These are phyloP conservation scores for Populus tremula DNA, from an alignment of 345 rosid species.

Conservation along the genomic window DNA sequence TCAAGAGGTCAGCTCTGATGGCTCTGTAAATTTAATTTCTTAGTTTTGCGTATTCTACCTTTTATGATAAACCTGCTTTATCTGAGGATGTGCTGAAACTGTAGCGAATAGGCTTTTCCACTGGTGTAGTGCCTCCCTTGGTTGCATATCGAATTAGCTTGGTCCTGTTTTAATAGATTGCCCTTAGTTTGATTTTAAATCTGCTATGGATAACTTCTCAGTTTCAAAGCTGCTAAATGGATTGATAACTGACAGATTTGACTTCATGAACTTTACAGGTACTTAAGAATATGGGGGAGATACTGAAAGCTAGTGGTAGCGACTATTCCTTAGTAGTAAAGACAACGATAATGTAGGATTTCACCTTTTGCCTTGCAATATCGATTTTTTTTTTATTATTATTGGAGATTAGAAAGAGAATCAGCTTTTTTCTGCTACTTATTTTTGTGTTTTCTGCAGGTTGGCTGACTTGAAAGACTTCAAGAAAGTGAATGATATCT, in stretches of 20 bases:
- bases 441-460: constrained; percentile 44
- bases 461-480: constrained; percentile 88
- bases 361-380: not conserved
- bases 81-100: not conserved
- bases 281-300: constrained; percentile 63
- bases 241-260: not conserved
- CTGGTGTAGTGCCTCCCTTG: not conserved
- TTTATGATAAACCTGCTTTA: not conserved
- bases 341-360: constrained; percentile 56
- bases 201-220: not conserved
- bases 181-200: not conserved
- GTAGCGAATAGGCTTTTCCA: not conserved
- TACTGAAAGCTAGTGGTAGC: constrained; percentile 56
- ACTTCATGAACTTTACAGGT: constrained; percentile 28
- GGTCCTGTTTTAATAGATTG: not conserved
- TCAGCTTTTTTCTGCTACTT: not conserved
- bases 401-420: not conserved
- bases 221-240: not conserved
- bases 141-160: not conserved
- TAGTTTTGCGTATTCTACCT: not conserved
- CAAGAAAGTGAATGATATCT: constrained; percentile 91
- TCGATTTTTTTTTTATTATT: not conserved
- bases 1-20: not conserved
- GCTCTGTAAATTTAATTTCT: not conserved
- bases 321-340: constrained; percentile 54